These are phyloP conservation scores for Beauveria sp. DNA, from an alignment of 2,329 filamentous ascomycete species.

Conservation along the genomic window DNA sequence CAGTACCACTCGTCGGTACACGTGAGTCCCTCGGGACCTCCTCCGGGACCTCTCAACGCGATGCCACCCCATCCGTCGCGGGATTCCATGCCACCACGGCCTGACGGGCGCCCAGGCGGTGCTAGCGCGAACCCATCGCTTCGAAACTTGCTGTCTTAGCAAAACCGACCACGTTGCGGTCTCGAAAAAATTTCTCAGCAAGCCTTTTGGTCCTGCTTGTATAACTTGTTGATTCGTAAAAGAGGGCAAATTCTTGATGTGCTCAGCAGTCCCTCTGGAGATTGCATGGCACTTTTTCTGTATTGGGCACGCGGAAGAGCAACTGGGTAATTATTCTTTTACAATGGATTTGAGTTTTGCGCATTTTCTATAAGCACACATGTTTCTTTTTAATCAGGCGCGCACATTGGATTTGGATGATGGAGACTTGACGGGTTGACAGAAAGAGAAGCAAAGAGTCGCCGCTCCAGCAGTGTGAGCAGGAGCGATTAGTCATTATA, in stretches of 20 bases:
- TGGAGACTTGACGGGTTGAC: neutral
- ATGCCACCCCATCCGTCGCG: slow-evolving; percentile 21
- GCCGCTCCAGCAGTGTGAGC: neutral
- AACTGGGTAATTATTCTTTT: neutral
- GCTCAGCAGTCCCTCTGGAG: neutral
- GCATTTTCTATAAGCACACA: neutral
- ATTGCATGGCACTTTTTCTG: neutral
- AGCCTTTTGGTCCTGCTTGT: neutral
- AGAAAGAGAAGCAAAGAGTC: neutral
- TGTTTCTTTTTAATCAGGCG: neutral
- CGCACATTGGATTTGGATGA: neutral
- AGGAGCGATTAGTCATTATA: neutral
- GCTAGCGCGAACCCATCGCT: slow-evolving; percentile 72
- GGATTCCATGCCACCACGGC: slow-evolving; percentile 24
- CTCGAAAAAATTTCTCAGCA: neutral
- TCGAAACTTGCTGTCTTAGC: slow-evolving; percentile 62
- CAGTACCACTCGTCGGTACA: slow-evolving; percentile 33
- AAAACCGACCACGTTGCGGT: neutral
- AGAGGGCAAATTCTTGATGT: neutral
- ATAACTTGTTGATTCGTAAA: neutral
- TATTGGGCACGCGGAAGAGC: neutral
- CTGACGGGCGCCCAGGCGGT: slow-evolving; percentile 46
- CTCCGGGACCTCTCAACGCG: slow-evolving; percentile 29
- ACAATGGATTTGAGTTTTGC: neutral
- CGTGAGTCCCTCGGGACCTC: slow-evolving; percentile 33